Conservation (phyloP, 2,329 filamentous ascomycete genomes). For the Xylaria sp. region DNA sequence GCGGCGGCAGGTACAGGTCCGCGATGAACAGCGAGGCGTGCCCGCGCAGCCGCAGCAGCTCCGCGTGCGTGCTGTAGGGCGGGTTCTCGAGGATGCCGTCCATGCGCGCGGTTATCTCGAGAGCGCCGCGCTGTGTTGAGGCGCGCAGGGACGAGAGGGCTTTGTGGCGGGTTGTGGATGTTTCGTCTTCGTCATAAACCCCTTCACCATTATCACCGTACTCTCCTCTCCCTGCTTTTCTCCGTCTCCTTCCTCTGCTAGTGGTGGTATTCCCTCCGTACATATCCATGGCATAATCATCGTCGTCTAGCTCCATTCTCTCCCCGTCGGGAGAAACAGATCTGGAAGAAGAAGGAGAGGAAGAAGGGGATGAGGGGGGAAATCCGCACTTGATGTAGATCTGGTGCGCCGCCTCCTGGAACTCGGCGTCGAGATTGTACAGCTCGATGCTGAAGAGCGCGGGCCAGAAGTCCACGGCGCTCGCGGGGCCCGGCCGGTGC, state of each 20-base stretch:
- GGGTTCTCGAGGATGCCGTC: slow-evolving; percentile 75
- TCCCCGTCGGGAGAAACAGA: slow-evolving; percentile 17
- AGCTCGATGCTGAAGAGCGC: slow-evolving; percentile 85
- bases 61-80: slow-evolving; percentile 75
- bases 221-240: too few relatives aligned
- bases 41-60: slow-evolving; percentile 76
- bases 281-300: slow-evolving; percentile 41
- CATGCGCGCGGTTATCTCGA: slow-evolving; percentile 73
- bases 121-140: slow-evolving; percentile 68
- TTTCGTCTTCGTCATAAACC: neutral
- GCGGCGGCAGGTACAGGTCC: slow-evolving; percentile 68
- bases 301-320: slow-evolving; percentile 38
- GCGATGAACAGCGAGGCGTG: slow-evolving; percentile 80
- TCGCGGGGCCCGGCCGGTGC: slow-evolving; percentile 66
- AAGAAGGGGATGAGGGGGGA: slow-evolving; percentile 5
- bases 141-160: slow-evolving; percentile 56
- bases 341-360: neutral
- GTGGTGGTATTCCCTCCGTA: slow-evolving; percentile 15
- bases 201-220: too few relatives aligned
- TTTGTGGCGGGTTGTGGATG: slow-evolving; percentile 40
- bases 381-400: slow-evolving; percentile 43
- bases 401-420: slow-evolving; percentile 56
- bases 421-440: slow-evolving; percentile 75
- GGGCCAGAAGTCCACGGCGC: slow-evolving; percentile 81
- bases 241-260: slow-evolving; percentile 35